Evolutionary conservation across 164 flowering plant genomes (phyloP), one percentile per base, ranked within the genome.

Genomic region (Santalum album): DNA sequence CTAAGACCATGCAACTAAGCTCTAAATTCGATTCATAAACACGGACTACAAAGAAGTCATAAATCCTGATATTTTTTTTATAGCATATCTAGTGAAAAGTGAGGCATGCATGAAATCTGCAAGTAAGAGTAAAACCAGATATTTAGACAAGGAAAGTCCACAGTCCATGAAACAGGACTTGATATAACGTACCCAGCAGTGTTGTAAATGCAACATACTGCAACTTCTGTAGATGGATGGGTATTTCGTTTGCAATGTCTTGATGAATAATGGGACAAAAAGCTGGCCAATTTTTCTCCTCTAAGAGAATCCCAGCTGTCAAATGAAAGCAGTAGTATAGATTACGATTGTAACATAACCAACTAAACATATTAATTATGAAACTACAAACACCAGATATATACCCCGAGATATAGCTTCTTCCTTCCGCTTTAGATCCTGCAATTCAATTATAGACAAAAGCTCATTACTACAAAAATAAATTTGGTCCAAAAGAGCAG

Each of bases 271-370:
- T 24, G 11, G 89, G 89, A 24, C 78, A 73, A 64, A 76, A 76
- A 36, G 82, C 75, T 12, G 89, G 86, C 86, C 86, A 83, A 55
- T 83, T 83, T 61, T 76, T 80, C 56, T 80, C 82, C 62, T 83
- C 86, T 25, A 80, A 66, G 25, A 83, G 77, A 66, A 83, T 54
- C 60, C 89, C 89, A 73, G 83, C 89, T 83, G 85, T 65, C 60
- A 69, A 62, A 61, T 23, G 53, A 57, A 58, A 22, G 1, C 27
- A 49, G 18, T 18, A 25, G 40, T 22, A 15, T 12, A 53, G 34
- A 49, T 21, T 46, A 16, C 25, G 25, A n/a, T 12, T 21, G 22
- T 7, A 27, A 45, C 42, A 61, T 6, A 16, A 24, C 2, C 18
- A 32, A 16, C 5, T 9, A 17, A 6, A 5, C 22, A 17, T 4